phyloP scores from a whole-genome alignment of 75 land plant genomes.

The Chamaecyparis obtusa region DNA sequence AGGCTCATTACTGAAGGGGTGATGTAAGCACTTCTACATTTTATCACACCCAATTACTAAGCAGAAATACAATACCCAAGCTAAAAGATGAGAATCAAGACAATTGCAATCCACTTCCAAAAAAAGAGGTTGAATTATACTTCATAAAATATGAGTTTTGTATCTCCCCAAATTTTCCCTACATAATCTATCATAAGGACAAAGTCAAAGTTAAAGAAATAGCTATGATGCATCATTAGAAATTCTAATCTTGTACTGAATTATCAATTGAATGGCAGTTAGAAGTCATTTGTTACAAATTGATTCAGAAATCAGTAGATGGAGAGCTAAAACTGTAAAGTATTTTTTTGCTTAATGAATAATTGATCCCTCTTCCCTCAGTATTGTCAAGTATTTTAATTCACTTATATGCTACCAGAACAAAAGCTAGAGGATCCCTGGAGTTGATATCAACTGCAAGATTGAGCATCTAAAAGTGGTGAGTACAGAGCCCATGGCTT shows the following conservation, averaged over 20 bases:
- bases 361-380: background rate
- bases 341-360: background rate
- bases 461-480: background rate
- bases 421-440: background rate
- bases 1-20: background rate
- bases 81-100: background rate
- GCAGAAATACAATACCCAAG: background rate
- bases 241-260: background rate
- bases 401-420: background rate
- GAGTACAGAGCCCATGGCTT: background rate
- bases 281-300: background rate
- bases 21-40: background rate
- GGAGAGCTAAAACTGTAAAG: background rate
- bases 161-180: background rate
- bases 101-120: background rate
- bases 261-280: background rate
- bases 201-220: background rate
- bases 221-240: background rate
- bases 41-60: background rate
- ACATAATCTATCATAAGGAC: background rate
- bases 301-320: background rate
- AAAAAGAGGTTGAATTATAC: background rate
- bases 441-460: background rate
- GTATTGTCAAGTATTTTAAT: background rate
- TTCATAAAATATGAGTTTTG: background rate